Evolutionary conservation across 805 yeast genomes (phyloP), one percentile per base, ranked within the genome.

Genomic region (Ogataea parapolymorpha): DNA sequence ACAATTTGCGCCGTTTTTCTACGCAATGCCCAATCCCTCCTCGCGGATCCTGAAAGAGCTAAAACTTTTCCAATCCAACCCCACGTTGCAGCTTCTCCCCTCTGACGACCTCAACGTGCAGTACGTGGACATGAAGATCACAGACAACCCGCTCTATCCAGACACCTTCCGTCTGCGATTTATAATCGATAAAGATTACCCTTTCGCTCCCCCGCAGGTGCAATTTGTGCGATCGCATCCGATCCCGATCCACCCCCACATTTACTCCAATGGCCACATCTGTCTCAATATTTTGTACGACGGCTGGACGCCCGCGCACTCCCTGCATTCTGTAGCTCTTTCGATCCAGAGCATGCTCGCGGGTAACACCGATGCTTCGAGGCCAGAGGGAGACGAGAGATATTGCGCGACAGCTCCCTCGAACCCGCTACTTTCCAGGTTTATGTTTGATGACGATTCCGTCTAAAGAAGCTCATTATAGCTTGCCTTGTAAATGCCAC

Each of bases 231-330:
- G 54, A 5, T 49, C 55, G 23, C 41, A 34, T 33, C 48, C 45
- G 36, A 72, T 83, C 3, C 91, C 91, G 1, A 51, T 81, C 3
- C 89, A 83, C 54, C 91, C 91, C 0, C 91, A 83, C 54, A 69
- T 83, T 3, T 83, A 83, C 54, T 72, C 82, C 24, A 84, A 84
- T 53, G 91, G 90, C 1, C 90, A 84, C 52, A 83, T 83, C n/a
- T 83, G 91, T 55, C 63, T 83, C 15, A 78, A 83, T 52, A 61
- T 84, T 2, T 61, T 83, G 26, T 87, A 84, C 2, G 71, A 70
- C 14, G 82, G 74, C 30, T 81, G 87, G 87, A 69, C 84, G 0
- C 85, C 87, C 0, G 80, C 79, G 0, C 77, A 79, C 45, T 66
- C 75, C 0, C 58, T 79, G 1, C 70, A 70, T 28, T 63, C 75